These are phyloP conservation scores for Fusarium sterilihyphosum DNA, from an alignment of 2,329 filamentous ascomycete species.

Conservation along the genomic window DNA sequence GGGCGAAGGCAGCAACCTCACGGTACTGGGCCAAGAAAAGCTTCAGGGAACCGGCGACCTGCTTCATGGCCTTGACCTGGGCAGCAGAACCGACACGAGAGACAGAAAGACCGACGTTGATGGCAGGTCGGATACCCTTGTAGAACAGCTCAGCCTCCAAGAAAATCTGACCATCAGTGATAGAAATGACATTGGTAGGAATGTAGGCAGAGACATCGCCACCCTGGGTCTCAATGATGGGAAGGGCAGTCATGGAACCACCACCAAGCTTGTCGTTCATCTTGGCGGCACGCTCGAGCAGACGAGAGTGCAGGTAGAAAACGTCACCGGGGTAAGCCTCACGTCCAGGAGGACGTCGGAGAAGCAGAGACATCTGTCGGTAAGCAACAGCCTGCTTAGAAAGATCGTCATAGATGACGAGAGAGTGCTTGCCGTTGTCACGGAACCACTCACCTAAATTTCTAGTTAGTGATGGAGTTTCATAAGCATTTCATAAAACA, in stretches of 20 bases:
- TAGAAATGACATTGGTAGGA: constrained; percentile 99
- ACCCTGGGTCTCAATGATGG: constrained; percentile 99
- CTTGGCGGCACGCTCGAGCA: constrained; percentile 99
- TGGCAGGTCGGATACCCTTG: constrained; percentile 99
- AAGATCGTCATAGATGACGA: constrained; percentile 94
- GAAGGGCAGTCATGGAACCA: constrained; percentile 96
- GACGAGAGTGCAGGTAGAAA: constrained; percentile 99
- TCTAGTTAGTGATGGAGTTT: background rate
- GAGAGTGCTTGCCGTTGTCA: constrained; percentile 86
- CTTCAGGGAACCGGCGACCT: constrained; percentile 99
- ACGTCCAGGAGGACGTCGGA: constrained; percentile 97
- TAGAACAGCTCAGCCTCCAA: constrained; percentile 99
- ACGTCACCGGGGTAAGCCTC: constrained; percentile 99
- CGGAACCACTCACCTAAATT: constrained; percentile 75
- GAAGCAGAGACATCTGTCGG: constrained; percentile 98
- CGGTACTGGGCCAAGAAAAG: constrained; percentile 99
- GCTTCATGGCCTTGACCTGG: constrained; percentile 99
- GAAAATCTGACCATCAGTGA: constrained; percentile 99
- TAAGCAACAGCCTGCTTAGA: constrained; percentile 98
- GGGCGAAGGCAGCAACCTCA: constrained; percentile 99
- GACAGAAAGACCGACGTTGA: constrained; percentile 99
- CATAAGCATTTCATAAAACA: background rate
- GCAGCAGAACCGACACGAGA: constrained; percentile 99
- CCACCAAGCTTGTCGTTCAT: constrained; percentile 95
- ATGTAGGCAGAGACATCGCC: constrained; percentile 99